Evolutionary conservation across 2,329 filamentous ascomycete species (phyloP).

Genomic region (Myriosclerotinia duriaeana): DNA sequence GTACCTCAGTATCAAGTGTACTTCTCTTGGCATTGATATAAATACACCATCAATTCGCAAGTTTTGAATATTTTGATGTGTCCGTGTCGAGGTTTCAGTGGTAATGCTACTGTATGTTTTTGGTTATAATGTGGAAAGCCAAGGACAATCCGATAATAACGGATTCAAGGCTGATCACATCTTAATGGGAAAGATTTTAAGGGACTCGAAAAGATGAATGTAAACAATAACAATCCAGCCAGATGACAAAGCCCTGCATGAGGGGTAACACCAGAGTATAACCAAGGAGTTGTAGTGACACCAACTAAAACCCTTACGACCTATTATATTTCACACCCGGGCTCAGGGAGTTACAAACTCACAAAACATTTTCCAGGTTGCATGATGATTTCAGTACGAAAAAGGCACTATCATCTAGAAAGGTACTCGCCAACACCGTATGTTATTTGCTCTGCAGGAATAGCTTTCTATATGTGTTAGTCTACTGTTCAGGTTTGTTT

Average conservation of each 20-base stretch:
- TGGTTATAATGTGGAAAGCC: neutral
- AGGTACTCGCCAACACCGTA: no score
- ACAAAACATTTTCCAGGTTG: neutral
- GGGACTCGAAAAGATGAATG: neutral
- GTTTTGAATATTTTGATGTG: neutral
- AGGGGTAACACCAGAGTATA: slow-evolving; percentile 1
- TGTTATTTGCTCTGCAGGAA: no score
- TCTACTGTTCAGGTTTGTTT: no score
- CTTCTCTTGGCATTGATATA: neutral
- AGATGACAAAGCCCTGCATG: slow-evolving; percentile 14
- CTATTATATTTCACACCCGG: neutral
- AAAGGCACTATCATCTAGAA: no score
- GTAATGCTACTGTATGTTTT: neutral
- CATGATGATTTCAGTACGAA: no score
- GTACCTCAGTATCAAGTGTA: slow-evolving; percentile 2
- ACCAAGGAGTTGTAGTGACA: neutral
- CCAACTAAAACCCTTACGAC: neutral
- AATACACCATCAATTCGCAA: neutral
- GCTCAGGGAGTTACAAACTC: neutral
- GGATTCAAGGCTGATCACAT: neutral
- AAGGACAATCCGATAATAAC: neutral
- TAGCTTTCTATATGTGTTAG: no score
- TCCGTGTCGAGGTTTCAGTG: neutral
- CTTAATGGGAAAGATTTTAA: no score
- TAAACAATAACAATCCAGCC: slow-evolving; percentile 19